These are phyloP conservation scores for Pestalotiopsis sp. DNA, from an alignment of 2,329 filamentous ascomycete species.

Conservation along the genomic window DNA sequence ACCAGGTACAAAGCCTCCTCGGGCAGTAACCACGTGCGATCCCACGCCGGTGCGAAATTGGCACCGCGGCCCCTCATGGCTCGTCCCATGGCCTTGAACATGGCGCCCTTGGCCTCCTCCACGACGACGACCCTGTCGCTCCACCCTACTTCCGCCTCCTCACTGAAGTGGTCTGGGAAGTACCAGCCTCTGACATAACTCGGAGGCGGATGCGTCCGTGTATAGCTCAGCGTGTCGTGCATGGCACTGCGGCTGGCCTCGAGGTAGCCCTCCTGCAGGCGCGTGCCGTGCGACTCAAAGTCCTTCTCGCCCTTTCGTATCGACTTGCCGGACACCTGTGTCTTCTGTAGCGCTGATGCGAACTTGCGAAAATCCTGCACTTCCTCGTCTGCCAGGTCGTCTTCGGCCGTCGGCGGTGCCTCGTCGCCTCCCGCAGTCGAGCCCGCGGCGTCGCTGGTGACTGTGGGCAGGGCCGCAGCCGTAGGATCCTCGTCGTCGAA, in stretches of 20 bases:
- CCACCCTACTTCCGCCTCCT: slow-evolving; percentile 27
- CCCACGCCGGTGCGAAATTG: slow-evolving; percentile 53
- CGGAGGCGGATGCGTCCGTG: slow-evolving; percentile 72
- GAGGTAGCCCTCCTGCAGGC: slow-evolving; percentile 76
- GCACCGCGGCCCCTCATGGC: slow-evolving; percentile 56
- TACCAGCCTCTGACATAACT: slow-evolving; percentile 73
- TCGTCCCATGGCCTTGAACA: slow-evolving; percentile 77
- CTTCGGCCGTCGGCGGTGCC: slow-evolving; percentile 13
- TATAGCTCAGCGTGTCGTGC: slow-evolving; percentile 82
- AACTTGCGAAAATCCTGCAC: slow-evolving; percentile 78
- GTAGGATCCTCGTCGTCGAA: slow-evolving; percentile 44
- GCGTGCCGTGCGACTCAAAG: slow-evolving; percentile 91
- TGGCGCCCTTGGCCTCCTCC: slow-evolving; percentile 68
- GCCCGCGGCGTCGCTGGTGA: slow-evolving; percentile 10
- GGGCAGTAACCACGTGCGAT: slow-evolving; percentile 80
- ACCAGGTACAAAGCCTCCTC: slow-evolving; percentile 91
- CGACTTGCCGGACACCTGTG: slow-evolving; percentile 58
- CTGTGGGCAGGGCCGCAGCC: slow-evolving; percentile 3
- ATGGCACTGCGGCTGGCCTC: slow-evolving; percentile 84
- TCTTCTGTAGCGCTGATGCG: slow-evolving; percentile 46
- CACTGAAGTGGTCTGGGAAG: slow-evolving; percentile 63
- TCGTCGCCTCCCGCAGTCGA: slow-evolving; percentile 9
- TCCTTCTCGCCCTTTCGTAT: slow-evolving; percentile 96
- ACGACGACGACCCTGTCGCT: slow-evolving; percentile 65
- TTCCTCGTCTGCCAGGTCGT: slow-evolving; percentile 14